Base-by-base conservation (phyloP, 305 asterid species). In the Fraxinus baroniana region DNA sequence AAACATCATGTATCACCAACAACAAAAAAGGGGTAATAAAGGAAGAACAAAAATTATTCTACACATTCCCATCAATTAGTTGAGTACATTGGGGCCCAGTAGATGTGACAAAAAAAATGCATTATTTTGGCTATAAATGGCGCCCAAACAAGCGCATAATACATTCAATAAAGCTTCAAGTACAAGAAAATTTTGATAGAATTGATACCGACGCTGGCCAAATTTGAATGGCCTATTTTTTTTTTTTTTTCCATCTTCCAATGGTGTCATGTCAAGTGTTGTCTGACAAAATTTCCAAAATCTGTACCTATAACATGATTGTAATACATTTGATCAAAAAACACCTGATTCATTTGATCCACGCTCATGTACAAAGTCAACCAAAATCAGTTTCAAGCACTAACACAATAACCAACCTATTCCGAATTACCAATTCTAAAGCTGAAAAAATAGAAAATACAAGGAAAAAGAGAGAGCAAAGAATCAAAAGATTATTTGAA, bases 401-500 rank as follows among this genome's bases (percentile, higher is more conserved):
- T 71, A 84, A 24, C n/a, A 9, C 79, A 81, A 64, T 24, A 64
- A 1, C 73, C 44, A 71, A 71, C 41, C 24, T 32, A 32, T 15
- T 71, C 41, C 15, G 22, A 17, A 32, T 32, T 13, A 30, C 24
- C 76, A 26, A 13, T 71, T 30, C 76, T 71, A 71, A 26, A 71
- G 76, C 76, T 71, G n/a, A 71, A 30, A 1, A 30, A 71, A 71
- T 10, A 5, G 24, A 32, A 71, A 71, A 71, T 71, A 71, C 76
- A 72, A 13, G 41, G 41, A 71, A 32, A 18, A 64, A 8, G 9
- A 15, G 32, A 71, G 39, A 71, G 76, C 22, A 30, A 71, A 30
- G 10, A 71, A 71, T 73, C 75, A 32, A 71, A 30, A 71, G 41
- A 71, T 71, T 71, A 71, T 71, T 71, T 17, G 24, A 71, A 71